These are phyloP conservation scores for Pistacia integerrima DNA, from an alignment of 345 rosid species.

Conservation along the genomic window DNA sequence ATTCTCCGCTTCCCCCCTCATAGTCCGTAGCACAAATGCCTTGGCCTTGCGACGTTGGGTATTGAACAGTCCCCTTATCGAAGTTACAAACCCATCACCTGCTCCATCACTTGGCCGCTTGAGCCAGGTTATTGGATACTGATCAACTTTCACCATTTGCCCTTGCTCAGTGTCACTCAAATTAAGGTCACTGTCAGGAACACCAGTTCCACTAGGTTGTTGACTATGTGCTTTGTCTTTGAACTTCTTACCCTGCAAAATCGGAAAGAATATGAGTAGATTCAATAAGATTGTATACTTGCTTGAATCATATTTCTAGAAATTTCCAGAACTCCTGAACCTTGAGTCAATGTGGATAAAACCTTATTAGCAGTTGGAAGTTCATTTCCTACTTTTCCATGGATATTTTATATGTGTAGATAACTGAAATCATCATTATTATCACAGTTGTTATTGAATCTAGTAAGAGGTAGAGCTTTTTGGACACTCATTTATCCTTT, in stretches of 20 bases:
- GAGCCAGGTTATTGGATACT: slow-evolving; percentile 64
- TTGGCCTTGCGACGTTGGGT: slow-evolving; percentile 93
- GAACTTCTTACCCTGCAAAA: slow-evolving; percentile 87
- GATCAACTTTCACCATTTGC: slow-evolving; percentile 63
- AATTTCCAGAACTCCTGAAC: not conserved
- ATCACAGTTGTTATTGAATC: not conserved
- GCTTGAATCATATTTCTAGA: slow-evolving; percentile 1
- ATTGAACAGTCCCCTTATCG: slow-evolving; percentile 84
- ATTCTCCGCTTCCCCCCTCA: slow-evolving; percentile 94
- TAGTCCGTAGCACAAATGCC: slow-evolving; percentile 88
- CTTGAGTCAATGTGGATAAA: not conserved
- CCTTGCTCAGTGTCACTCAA: slow-evolving; percentile 76
- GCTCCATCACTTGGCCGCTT: slow-evolving; percentile 94
- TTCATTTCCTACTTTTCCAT: not conserved
- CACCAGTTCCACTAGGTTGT: slow-evolving; percentile 42
- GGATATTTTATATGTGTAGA: not conserved
- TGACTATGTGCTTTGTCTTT: slow-evolving; percentile 78
- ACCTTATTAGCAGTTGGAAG: not conserved
- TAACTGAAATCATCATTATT: not conserved
- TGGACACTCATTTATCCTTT: not conserved
- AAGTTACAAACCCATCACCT: slow-evolving; percentile 97
- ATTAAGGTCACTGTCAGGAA: slow-evolving; percentile 72
- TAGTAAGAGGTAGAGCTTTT: not conserved
- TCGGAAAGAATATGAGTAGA: not conserved
- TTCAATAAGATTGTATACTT: not conserved